A percentile compares a stretch with the other conserved stretches of the same genome.
Evolutionary conservation across 495 filamentous ascomycete genomes (phyloP).

Genomic region (Trichocladium antarcticum): DNA sequence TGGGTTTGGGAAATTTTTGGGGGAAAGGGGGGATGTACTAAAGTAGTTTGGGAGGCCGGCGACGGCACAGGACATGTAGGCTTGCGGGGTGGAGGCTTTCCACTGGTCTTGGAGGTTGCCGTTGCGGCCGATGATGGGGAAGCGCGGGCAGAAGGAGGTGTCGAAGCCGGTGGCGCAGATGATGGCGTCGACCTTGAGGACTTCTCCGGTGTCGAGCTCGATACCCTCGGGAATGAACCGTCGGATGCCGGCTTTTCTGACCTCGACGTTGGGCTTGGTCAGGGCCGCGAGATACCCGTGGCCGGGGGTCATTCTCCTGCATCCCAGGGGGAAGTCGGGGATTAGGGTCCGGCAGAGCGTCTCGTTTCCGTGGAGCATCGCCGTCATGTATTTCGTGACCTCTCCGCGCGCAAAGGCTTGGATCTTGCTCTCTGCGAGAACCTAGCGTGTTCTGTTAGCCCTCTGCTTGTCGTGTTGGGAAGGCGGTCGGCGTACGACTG

Average conservation of each 20-base stretch:
- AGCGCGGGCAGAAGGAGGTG: constrained; percentile 48
- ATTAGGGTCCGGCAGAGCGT: constrained; percentile 43
- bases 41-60: constrained; percentile 40
- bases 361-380: constrained; percentile 34
- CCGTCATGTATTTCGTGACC: constrained; percentile 35
- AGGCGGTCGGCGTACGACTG: constrained; percentile 27
- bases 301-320: constrained; percentile 56
- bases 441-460: constrained; percentile 7
- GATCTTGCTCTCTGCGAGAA: constrained; percentile 28
- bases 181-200: constrained; percentile 48
- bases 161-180: constrained; percentile 66
- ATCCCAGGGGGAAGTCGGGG: constrained; percentile 54
- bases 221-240: constrained; percentile 49
- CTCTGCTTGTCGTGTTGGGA: neutral
- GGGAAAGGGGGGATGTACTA: constrained; percentile 24
- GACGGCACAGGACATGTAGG: constrained; percentile 39
- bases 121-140: constrained; percentile 45
- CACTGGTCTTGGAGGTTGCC: constrained; percentile 39
- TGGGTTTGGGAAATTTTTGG: neutral
- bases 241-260: constrained; percentile 46
- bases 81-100: constrained; percentile 26
- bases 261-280: constrained; percentile 47
- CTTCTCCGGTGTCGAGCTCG: constrained; percentile 43
- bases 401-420: constrained; percentile 27
- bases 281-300: constrained; percentile 57